A percentile compares a stretch with the other conserved stretches of the same genome.
Evolutionary conservation across 2,329 filamentous ascomycete genomes (phyloP).

Genomic region (Sporothrix dimorphospora): DNA sequence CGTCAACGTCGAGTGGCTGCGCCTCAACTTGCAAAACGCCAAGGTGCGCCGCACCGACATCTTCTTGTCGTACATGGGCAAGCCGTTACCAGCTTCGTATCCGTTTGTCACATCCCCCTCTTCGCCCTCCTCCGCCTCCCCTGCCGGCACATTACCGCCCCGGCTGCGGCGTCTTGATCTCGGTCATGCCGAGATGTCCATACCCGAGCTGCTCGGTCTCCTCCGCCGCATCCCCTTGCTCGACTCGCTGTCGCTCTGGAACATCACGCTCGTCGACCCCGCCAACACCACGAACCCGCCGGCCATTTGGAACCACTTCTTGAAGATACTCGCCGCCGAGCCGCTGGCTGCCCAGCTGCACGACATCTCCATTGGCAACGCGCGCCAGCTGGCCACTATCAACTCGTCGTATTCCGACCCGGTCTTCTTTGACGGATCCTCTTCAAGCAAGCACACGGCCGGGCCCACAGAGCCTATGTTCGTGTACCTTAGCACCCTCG

Average conservation of each 20-base stretch:
- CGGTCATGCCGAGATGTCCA: not conserved
- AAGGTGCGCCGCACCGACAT: not conserved
- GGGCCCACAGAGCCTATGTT: not conserved
- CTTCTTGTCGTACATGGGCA: not conserved
- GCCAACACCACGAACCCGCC: not conserved
- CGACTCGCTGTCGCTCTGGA: not conserved
- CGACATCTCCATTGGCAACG: not conserved
- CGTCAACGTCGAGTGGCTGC: slow-evolving; percentile 53
- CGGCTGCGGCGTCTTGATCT: not conserved
- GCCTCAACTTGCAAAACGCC: slow-evolving; percentile 52
- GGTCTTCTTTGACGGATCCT: not conserved
- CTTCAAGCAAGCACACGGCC: not conserved
- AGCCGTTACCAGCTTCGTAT: not conserved
- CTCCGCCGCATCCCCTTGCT: slow-evolving; percentile 3
- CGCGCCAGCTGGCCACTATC: not conserved
- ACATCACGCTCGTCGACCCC: not conserved
- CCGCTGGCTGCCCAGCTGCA: not conserved
- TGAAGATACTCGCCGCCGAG: not conserved
- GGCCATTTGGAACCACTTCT: not conserved
- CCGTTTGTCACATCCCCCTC: not conserved
- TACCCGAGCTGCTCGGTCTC: not conserved
- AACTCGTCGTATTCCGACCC: too few species aligned
- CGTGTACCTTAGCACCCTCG: not conserved
- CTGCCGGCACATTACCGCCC: not conserved
- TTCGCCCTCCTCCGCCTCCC: not conserved